A percentile compares a stretch with the other conserved stretches of the same genome.
Evolutionary conservation across 352 stramenopile genomes (phyloP).

Genomic region (Blastocystis sp.): DNA sequence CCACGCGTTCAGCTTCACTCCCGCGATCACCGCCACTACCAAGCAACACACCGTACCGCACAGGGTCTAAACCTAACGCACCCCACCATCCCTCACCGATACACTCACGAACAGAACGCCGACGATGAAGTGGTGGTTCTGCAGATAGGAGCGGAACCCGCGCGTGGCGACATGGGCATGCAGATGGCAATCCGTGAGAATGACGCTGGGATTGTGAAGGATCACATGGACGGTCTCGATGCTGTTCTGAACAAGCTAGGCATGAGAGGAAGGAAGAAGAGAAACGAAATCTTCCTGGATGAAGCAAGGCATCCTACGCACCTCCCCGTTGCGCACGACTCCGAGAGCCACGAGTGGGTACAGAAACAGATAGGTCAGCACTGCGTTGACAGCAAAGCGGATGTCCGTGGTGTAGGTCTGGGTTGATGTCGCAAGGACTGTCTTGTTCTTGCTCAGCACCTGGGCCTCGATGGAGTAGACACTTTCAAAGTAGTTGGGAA

Average conservation of each 20-base stretch:
- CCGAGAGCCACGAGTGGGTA: conserved; percentile 20
- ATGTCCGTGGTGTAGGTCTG: conserved; percentile 15
- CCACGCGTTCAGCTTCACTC: background rate
- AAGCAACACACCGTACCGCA: background rate
- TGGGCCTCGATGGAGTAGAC: conserved; percentile 42
- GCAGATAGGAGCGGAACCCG: conserved; percentile 14
- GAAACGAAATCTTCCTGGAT: background rate
- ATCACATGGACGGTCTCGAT: conserved; percentile 1
- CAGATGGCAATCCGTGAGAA: conserved; percentile 6
- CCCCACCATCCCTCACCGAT: background rate
- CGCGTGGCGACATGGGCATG: conserved; percentile 5
- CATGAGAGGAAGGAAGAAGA: background rate
- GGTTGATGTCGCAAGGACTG: background rate
- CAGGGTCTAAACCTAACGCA: background rate
- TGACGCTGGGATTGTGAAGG: conserved; percentile 42
- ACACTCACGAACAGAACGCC: conserved; percentile 24
- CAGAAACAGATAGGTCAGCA: background rate
- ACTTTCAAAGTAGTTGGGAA: background rate
- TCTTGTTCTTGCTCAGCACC: background rate
- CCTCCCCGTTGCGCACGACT: conserved; percentile 12
- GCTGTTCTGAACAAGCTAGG: background rate
- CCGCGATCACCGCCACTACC: background rate
- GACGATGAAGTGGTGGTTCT: conserved; percentile 3
- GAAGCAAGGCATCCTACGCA: background rate
- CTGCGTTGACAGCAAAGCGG: background rate